Conservation (phyloP, 1,284 basidiomycete species). For the Trichosporon coremiiforme region DNA sequence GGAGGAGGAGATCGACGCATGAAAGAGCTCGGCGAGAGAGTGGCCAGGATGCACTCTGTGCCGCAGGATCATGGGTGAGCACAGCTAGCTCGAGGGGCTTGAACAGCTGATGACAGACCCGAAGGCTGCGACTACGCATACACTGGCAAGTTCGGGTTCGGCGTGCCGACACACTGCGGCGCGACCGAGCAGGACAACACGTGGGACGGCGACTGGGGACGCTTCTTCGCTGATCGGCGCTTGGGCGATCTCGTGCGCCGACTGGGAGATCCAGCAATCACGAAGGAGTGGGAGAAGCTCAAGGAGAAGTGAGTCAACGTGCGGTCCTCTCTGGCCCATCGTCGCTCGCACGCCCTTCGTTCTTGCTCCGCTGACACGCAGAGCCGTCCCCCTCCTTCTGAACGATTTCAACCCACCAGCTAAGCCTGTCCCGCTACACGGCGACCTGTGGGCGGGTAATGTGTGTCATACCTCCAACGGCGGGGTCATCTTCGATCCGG, state of each 20-base stretch:
- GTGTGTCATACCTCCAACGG: constrained; percentile 61
- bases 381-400: constrained; percentile 75
- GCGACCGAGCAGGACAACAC: constrained; percentile 72
- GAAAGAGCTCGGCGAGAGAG: constrained; percentile 54
- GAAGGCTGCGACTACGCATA: constrained; percentile 17
- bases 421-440: constrained; percentile 76
- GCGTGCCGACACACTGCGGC: constrained; percentile 77
- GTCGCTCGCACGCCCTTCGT: no score
- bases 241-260: constrained; percentile 63
- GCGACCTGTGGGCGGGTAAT: constrained; percentile 72
- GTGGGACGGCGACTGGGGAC: constrained; percentile 72
- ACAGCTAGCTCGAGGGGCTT: background rate
- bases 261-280: constrained; percentile 60
- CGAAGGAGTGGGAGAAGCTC: constrained; percentile 63
- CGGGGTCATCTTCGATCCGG: constrained; percentile 76
- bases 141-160: constrained; percentile 68
- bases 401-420: constrained; percentile 62
- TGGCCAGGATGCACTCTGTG: constrained; percentile 64
- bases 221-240: constrained; percentile 64
- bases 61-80: constrained; percentile 37
- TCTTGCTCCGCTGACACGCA: constrained; percentile 49
- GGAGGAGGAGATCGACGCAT: no score
- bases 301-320: constrained; percentile 65
- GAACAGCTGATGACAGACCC: constrained; percentile 2
- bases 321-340: no score